Evolutionary conservation across 228 moss, liverwort and hornwort genomes (phyloP), one percentile per base, ranked within the genome.

Genomic region (Sphagnum magellanicum): DNA sequence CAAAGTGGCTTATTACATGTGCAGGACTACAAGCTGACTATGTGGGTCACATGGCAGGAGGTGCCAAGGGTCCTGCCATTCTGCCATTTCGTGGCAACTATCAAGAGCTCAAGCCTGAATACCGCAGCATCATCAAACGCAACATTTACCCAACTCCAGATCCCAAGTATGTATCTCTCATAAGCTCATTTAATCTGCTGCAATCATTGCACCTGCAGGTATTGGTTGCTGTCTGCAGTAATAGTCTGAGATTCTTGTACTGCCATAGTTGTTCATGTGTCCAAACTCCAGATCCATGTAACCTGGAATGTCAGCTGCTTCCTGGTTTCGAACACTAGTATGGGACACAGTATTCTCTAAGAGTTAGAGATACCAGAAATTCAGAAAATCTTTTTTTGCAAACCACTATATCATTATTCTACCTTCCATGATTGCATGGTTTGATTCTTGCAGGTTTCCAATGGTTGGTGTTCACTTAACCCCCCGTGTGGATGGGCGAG

Each of bases 121-220:
- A 79, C 59, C 78, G 90, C 51, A 87, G 81, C 51, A 63, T 87
- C 55, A 71, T 93, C 74, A 90, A 86, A 57, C 90, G 90, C 67
- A 93, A 93, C 75, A 93, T 93, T 6, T 93, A 93, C 59, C 92
- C 92, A 16, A 90, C 90, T n/a, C 92, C 92, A 65, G 87, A 93
- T 71, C 92, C 92, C 65, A 86, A 79, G 92, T 88, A n/a, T 32
- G 84, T 73, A 5, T 48, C 32, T 32, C 32, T 2, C 32, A 32
- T 32, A 32, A 32, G 32, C 32, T 32, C 32, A 32, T 1, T 64
- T 64, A 32, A 32, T 32, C 15, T 64, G 63, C 49, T 32, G 32
- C 10, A 10, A 16, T 64, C 8, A 10, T 64, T 10, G 49, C 46
- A 49, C 9, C 15, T 16, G 10, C 10, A 64, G 15, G 11, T 16